Conservation (phyloP, 139 green algal genomes). For the Spirogloea muscicola region DNA sequence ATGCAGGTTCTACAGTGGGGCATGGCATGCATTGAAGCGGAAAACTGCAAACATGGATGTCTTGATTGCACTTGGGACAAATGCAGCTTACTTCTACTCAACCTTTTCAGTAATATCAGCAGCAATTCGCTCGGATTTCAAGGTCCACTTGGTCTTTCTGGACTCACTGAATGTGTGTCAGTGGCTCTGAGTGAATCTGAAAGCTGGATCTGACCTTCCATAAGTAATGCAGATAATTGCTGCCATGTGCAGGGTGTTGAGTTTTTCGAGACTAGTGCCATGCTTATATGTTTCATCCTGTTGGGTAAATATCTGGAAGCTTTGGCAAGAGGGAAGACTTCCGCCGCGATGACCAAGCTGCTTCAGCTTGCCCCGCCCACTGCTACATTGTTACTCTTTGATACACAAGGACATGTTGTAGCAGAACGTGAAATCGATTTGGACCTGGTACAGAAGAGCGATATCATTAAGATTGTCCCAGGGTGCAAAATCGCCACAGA, state of each 20-base stretch:
- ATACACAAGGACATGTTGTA: no score
- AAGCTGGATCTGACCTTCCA: no score
- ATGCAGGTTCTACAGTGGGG: constrained; percentile 84
- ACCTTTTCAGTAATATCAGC: constrained; percentile 74
- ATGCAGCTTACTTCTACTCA: constrained; percentile 86
- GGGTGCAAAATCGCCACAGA: constrained; percentile 66
- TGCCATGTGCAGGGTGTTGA: no score
- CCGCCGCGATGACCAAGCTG: constrained; percentile 74
- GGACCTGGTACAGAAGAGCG: constrained; percentile 75
- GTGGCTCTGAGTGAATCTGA: no score
- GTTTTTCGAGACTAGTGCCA: constrained; percentile 95
- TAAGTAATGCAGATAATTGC: no score
- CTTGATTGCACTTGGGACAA: constrained; percentile 90
- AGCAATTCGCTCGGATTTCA: no score
- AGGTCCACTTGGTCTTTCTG: no score
- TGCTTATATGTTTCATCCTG: constrained; percentile 95
- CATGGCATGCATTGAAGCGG: constrained; percentile 62
- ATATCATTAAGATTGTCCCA: constrained; percentile 76
- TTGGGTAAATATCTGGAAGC: constrained; percentile 85
- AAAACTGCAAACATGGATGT: constrained; percentile 96
- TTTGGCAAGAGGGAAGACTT: constrained; percentile 67
- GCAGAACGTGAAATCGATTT: constrained; percentile 50
- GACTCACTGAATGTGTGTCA: no score
- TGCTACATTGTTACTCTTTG: no score
- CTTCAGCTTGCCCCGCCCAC: constrained; percentile 69